Percentiles rank a stretch among this genome's conserved stretches.
phyloP scores from a whole-genome alignment of 1,284 basidiomycete genomes.

The Rhodofomes roseus region DNA sequence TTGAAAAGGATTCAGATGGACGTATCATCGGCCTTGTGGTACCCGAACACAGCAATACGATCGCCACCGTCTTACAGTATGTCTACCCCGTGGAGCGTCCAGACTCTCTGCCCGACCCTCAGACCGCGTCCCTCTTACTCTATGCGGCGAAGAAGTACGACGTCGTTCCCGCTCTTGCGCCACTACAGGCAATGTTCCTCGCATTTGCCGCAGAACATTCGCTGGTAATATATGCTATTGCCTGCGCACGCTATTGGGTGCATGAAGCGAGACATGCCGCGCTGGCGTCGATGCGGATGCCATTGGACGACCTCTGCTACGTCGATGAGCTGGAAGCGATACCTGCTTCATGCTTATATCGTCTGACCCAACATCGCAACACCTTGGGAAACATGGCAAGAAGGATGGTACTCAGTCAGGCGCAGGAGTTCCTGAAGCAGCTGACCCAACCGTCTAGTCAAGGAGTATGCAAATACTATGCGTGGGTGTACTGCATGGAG shows the following conservation, averaged over 20 bases:
- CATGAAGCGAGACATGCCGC: constrained; percentile 12
- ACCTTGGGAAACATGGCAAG: background rate
- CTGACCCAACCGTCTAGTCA: too few relatives aligned
- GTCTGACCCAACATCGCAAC: constrained; percentile 1
- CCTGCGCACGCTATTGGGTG: constrained; percentile 7
- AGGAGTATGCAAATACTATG: background rate
- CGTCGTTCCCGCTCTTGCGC: constrained; percentile 7
- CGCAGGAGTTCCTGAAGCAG: too few relatives aligned
- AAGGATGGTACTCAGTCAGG: background rate
- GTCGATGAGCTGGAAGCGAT: constrained; percentile 12
- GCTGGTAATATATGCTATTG: constrained; percentile 11
- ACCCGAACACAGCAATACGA: background rate
- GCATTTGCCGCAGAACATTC: constrained; percentile 2
- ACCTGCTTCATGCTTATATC: constrained; percentile 6
- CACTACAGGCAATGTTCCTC: constrained; percentile 3
- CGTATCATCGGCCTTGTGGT: background rate
- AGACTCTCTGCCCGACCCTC: background rate
- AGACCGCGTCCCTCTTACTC: constrained; percentile 9
- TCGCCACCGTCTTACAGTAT: constrained; percentile 40
- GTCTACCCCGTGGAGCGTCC: constrained; percentile 14
- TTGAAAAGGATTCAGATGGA: background rate
- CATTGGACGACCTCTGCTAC: background rate
- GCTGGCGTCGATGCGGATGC: background rate
- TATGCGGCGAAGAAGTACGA: constrained; percentile 21
- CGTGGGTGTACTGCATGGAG: background rate